Evolutionary conservation across 2,329 filamentous ascomycete species (phyloP).

Genomic region (Venturia oleaginea): DNA sequence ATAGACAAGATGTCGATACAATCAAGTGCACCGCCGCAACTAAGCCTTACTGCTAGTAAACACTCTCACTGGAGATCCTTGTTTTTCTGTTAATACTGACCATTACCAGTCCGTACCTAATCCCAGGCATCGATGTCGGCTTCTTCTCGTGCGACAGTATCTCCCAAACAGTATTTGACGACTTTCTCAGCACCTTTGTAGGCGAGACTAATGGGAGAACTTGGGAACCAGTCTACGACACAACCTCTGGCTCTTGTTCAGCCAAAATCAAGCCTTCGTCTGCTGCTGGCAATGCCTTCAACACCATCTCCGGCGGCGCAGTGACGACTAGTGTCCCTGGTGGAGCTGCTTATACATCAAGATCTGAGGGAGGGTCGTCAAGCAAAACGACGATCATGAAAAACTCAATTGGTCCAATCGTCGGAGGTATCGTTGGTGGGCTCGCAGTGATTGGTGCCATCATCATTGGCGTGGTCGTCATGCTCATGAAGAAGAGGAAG

Average conservation of each 20-base stretch:
- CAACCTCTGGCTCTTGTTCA: not conserved
- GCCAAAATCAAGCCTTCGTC: not conserved
- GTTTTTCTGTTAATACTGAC: not conserved
- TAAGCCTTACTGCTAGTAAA: slow-evolving; percentile 9
- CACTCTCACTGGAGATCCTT: not conserved
- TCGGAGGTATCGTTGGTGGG: slow-evolving; percentile 15
- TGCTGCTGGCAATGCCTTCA: not conserved
- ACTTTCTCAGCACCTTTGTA: slow-evolving; percentile 9
- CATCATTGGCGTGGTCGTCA: slow-evolving; percentile 7
- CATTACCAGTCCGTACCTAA: not conserved
- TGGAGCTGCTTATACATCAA: not conserved
- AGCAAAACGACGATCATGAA: not conserved
- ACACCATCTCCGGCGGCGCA: not conserved
- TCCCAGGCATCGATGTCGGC: slow-evolving; percentile 6
- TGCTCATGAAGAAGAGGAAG: slow-evolving; percentile 7
- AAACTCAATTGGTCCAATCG: slow-evolving; percentile 12
- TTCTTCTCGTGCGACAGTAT: slow-evolving; percentile 10
- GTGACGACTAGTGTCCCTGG: not conserved
- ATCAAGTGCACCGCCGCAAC: slow-evolving; percentile 4
- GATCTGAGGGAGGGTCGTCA: not conserved
- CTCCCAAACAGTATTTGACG: not conserved
- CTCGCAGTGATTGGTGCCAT: slow-evolving; percentile 8
- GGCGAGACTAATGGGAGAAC: slow-evolving; percentile 5
- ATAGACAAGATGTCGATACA: slow-evolving; percentile 12
- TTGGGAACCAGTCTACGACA: not conserved